phyloP scores from a whole-genome alignment of 305 asterid genomes.

The Lippia alba region DNA sequence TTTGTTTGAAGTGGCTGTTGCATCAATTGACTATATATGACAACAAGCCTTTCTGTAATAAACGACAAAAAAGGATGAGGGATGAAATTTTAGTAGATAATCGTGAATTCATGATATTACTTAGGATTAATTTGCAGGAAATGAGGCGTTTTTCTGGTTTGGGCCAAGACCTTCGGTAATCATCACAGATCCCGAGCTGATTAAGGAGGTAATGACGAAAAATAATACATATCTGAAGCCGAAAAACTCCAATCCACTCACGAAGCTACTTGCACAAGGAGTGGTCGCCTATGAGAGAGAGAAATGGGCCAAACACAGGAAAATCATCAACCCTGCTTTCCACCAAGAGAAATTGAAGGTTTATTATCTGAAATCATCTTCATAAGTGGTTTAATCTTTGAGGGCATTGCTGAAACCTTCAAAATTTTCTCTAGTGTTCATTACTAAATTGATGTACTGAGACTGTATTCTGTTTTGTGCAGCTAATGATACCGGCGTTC shows the following conservation, averaged over 20 bases:
- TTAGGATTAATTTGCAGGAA: conserved; percentile 24
- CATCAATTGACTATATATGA: too few species aligned
- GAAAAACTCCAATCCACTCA: conserved; percentile 22
- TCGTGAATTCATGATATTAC: too few species aligned
- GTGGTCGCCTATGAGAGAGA: conserved; percentile 35
- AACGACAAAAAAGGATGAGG: too few species aligned
- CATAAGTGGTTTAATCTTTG: too few species aligned
- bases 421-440: conserved; percentile 21
- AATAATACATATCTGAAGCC: conserved; percentile 42
- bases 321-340: conserved; percentile 44
- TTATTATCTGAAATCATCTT: too few species aligned
- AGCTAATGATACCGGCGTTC: too few species aligned
- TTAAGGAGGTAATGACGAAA: conserved; percentile 46
- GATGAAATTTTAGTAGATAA: neutral
- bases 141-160: conserved; percentile 42
- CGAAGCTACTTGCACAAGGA: conserved; percentile 48
- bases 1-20: too few species aligned
- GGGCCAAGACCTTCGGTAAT: conserved; percentile 48
- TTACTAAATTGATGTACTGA: too few species aligned
- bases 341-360: conserved; percentile 40
- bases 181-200: conserved; percentile 44
- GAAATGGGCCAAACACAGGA: conserved; percentile 51
- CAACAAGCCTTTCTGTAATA: too few species aligned
- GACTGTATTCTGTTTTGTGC: too few species aligned
- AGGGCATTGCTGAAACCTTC: too few species aligned